phyloP scores from a whole-genome alignment of 1,284 basidiomycete species.

The Albatrellus sp. region DNA sequence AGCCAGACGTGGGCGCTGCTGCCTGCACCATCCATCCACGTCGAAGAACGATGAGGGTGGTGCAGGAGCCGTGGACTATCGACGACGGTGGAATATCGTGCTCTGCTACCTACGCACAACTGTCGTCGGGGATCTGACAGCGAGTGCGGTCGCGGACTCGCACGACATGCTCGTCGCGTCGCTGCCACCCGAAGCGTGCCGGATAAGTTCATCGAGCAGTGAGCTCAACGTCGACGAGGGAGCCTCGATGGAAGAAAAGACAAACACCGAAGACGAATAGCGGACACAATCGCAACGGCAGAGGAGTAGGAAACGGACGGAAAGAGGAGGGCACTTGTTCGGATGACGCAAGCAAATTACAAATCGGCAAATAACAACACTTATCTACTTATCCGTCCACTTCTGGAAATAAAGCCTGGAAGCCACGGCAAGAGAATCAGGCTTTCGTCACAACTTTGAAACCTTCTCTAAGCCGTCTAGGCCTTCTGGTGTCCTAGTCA shows the following conservation, averaged over 20 bases:
- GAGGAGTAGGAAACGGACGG: background rate
- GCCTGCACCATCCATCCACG: constrained; percentile 10
- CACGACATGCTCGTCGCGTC: constrained; percentile 4
- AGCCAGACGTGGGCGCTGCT: background rate
- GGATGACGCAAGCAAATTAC: constrained; percentile 1
- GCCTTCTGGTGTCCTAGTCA: too few species aligned
- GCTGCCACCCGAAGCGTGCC: constrained; percentile 6
- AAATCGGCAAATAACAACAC: background rate
- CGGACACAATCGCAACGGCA: background rate
- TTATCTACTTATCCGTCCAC: too few species aligned
- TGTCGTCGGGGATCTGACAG: background rate
- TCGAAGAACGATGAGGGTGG: background rate
- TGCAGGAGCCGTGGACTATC: background rate
- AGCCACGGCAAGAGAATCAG: too few species aligned
- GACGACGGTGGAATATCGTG: constrained; percentile 6
- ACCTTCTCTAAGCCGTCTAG: too few species aligned
- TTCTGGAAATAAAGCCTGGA: too few species aligned
- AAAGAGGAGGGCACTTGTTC: background rate
- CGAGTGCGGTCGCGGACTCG: background rate
- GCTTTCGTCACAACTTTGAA: too few species aligned
- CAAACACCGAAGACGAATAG: background rate
- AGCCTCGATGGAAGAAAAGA: background rate
- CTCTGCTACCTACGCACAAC: background rate
- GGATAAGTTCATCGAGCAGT: constrained; percentile 4
- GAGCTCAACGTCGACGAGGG: background rate